Conservation (phyloP, 495 filamentous ascomycete species). For the Aspergillus nidulans region DNA sequence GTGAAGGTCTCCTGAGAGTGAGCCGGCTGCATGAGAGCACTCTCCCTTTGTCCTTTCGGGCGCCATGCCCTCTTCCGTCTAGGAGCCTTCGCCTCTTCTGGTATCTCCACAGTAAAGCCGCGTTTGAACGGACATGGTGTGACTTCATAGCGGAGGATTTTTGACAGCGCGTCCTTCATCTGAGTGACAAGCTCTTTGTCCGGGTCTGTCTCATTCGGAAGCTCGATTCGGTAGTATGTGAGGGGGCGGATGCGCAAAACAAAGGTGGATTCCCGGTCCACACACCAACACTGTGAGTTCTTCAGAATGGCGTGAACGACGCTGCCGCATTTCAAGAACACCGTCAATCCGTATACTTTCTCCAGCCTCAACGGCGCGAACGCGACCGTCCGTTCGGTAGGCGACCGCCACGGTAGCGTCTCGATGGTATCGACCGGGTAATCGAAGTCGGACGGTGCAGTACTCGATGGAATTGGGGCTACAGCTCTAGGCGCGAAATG, state of each 20-base stretch:
- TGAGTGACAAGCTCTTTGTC: conserved; percentile 56
- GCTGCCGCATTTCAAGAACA: conserved; percentile 77
- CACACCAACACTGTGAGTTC: conserved; percentile 88
- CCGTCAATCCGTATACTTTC: conserved; percentile 71
- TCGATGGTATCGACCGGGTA: conserved; percentile 40
- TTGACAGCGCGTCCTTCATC: conserved; percentile 63
- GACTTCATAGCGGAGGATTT: conserved; percentile 76
- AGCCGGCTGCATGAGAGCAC: conserved; percentile 17
- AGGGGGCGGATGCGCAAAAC: conserved; percentile 74
- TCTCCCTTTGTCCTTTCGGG: conserved; percentile 52
- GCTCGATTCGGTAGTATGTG: conserved; percentile 84
- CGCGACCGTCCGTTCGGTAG: conserved; percentile 76
- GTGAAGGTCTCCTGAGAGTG: conserved; percentile 9
- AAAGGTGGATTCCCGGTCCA: conserved; percentile 78
- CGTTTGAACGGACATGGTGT: conserved; percentile 82
- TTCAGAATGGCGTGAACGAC: conserved; percentile 79
- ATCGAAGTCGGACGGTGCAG: conserved; percentile 42
- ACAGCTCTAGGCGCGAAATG: conserved; percentile 51
- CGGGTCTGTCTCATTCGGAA: conserved; percentile 58
- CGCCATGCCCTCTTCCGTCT: conserved; percentile 66
- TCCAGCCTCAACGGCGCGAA: conserved; percentile 76
- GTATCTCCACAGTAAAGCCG: conserved; percentile 69
- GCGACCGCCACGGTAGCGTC: conserved; percentile 68
- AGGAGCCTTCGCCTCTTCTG: conserved; percentile 62
- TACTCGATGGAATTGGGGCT: conserved; percentile 38